phyloP scores from a whole-genome alignment of 1,284 basidiomycete species.

The Boletus calvinii region DNA sequence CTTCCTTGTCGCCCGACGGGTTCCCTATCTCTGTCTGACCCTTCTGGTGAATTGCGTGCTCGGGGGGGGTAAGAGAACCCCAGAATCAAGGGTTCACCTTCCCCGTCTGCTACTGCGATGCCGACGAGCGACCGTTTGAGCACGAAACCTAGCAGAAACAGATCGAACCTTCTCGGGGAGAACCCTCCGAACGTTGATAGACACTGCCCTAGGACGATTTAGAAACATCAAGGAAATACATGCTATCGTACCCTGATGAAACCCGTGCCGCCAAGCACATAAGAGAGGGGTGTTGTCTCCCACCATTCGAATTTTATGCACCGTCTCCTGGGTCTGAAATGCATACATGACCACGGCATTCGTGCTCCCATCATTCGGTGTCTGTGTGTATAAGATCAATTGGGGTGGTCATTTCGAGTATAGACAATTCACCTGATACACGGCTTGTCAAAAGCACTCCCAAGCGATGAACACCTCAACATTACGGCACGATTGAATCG shows the following conservation, averaged over 20 bases:
- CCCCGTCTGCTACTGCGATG: neutral
- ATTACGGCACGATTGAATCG: neutral
- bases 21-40: neutral
- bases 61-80: no score
- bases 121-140: no score
- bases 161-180: neutral
- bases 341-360: neutral
- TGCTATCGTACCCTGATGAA: neutral
- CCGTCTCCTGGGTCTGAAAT: neutral
- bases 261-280: neutral
- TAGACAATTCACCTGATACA: neutral
- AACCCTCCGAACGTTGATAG: neutral
- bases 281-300: neutral
- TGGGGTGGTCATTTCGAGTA: neutral
- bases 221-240: neutral
- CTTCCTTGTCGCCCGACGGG: neutral
- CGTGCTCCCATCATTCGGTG: neutral
- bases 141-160: neutral
- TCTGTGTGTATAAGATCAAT: neutral
- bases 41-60: neutral
- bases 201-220: neutral
- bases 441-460: neutral
- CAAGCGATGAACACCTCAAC: neutral
- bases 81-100: no score
- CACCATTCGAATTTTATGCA: neutral